A percentile compares a stretch with the other conserved stretches of the same genome.
phyloP scores from a whole-genome alignment of 805 yeast species.

The Hanseniaspora thailandica region DNA sequence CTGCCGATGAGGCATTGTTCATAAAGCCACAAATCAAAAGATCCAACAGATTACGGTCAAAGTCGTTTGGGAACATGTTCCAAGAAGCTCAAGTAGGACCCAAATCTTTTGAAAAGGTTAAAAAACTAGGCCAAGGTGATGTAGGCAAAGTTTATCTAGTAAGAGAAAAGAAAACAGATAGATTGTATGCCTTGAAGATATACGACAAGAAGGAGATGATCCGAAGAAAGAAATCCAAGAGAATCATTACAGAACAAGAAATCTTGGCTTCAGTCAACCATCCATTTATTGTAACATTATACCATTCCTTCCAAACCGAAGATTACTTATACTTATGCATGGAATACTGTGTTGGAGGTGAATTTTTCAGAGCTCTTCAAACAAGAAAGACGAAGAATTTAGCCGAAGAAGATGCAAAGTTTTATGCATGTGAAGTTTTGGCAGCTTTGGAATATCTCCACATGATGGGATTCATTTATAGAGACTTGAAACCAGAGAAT shows the following conservation, averaged over 20 bases:
- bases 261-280: slow-evolving; percentile 90
- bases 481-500: slow-evolving; percentile 95
- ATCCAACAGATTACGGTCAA: slow-evolving; percentile 32
- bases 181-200: slow-evolving; percentile 85
- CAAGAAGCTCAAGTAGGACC: slow-evolving; percentile 75
- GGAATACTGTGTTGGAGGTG: slow-evolving; percentile 99
- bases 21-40: slow-evolving; percentile 19
- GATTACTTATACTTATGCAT: slow-evolving; percentile 85
- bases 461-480: slow-evolving; percentile 90
- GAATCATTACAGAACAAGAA: slow-evolving; percentile 94
- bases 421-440: slow-evolving; percentile 92
- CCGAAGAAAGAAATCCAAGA: slow-evolving; percentile 81
- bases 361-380: slow-evolving; percentile 89
- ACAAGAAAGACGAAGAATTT: slow-evolving; percentile 79
- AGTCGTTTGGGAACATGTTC: slow-evolving; percentile 53
- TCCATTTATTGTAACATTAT: slow-evolving; percentile 91
- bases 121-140: slow-evolving; percentile 91
- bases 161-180: slow-evolving; percentile 61
- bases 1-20: background rate
- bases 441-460: slow-evolving; percentile 95
- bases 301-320: slow-evolving; percentile 92
- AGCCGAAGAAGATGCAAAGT: slow-evolving; percentile 75
- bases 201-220: slow-evolving; percentile 87
- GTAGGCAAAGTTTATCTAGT: slow-evolving; percentile 95
- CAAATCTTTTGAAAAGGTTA: slow-evolving; percentile 74